Conservation (phyloP, 2,329 filamentous ascomycete genomes). For the Thyridium curvatum region DNA sequence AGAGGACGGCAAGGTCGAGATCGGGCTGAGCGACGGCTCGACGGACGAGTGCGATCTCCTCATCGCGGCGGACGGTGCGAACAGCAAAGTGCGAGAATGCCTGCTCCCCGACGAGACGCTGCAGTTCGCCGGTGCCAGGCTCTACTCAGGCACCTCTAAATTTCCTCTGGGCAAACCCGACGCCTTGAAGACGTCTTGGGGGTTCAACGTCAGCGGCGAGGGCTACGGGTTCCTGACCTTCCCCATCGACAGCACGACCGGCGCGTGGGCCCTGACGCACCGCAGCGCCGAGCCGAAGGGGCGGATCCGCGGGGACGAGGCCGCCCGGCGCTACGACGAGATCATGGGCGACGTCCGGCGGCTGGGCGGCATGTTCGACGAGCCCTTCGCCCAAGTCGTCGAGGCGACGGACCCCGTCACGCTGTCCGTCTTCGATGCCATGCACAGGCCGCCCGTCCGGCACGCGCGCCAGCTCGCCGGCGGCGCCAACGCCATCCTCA, state of each 20-base stretch:
- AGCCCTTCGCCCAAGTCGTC: constrained; percentile 32
- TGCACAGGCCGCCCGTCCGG: constrained; percentile 36
- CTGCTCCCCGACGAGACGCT: constrained; percentile 32
- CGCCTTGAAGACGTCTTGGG: constrained; percentile 30
- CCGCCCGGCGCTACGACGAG: constrained; percentile 8
- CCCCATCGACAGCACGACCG: too few relatives aligned
- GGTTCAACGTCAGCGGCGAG: constrained; percentile 7
- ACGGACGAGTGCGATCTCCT: constrained; percentile 31
- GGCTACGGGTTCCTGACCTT: too few relatives aligned
- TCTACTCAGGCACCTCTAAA: constrained; percentile 28
- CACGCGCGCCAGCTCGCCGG: constrained; percentile 20
- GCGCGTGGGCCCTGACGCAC: constrained; percentile 18
- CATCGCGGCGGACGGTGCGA: constrained; percentile 37
- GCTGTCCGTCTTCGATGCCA: constrained; percentile 30
- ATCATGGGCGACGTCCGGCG: constrained; percentile 23
- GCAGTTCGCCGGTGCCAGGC: constrained; percentile 29
- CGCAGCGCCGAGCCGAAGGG: constrained; percentile 32
- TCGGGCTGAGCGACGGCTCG: constrained; percentile 2
- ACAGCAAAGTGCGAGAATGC: constrained; percentile 29
- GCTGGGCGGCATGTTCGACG: constrained; percentile 25
- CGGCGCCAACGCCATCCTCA: constrained; percentile 28
- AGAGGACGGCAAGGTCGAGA: neutral
- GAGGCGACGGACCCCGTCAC: constrained; percentile 28
- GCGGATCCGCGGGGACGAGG: constrained; percentile 6
- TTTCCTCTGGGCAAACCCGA: constrained; percentile 25